Conservation (phyloP, 129 eudicot species). For the Chrysanthemum lavandulifolium region DNA sequence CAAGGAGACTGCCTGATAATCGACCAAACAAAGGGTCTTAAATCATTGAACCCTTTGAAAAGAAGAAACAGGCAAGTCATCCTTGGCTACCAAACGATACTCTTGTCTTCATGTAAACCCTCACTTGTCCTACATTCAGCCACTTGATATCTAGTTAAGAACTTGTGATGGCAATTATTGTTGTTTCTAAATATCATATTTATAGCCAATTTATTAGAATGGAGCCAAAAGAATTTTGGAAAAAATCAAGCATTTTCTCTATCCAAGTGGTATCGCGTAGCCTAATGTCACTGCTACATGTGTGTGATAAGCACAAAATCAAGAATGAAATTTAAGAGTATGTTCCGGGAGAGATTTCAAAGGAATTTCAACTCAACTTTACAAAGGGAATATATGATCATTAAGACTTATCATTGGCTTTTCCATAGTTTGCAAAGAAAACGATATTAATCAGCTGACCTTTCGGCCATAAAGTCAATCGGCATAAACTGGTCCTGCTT, state of each 20-base stretch:
- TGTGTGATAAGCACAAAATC: not conserved
- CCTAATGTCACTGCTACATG: too few relatives aligned
- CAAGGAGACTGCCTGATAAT: too few relatives aligned
- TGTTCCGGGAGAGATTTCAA: slow-evolving; percentile 1
- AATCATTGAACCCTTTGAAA: too few relatives aligned
- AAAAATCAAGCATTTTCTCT: not conserved
- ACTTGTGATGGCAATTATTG: not conserved
- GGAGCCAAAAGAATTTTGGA: slow-evolving; percentile 2
- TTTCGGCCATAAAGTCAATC: too few relatives aligned
- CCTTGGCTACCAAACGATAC: too few relatives aligned
- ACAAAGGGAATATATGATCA: not conserved
- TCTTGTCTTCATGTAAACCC: too few relatives aligned
- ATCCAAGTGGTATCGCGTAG: slow-evolving; percentile 2
- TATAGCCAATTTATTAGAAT: slow-evolving; percentile 19
- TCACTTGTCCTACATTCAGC: not conserved
- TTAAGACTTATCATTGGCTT: not conserved
- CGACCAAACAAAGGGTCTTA: too few relatives aligned
- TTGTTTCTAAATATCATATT: slow-evolving; percentile 16
- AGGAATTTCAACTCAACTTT: slow-evolving; percentile 15
- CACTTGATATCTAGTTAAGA: slow-evolving; percentile 3
- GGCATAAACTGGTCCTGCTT: too few relatives aligned
- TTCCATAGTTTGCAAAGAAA: not conserved
- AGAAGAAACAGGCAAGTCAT: too few relatives aligned
- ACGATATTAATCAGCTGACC: too few relatives aligned
- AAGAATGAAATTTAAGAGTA: not conserved